Evolutionary conservation across 1,139 yeast species (phyloP).

Genomic region (Candida sp.): DNA sequence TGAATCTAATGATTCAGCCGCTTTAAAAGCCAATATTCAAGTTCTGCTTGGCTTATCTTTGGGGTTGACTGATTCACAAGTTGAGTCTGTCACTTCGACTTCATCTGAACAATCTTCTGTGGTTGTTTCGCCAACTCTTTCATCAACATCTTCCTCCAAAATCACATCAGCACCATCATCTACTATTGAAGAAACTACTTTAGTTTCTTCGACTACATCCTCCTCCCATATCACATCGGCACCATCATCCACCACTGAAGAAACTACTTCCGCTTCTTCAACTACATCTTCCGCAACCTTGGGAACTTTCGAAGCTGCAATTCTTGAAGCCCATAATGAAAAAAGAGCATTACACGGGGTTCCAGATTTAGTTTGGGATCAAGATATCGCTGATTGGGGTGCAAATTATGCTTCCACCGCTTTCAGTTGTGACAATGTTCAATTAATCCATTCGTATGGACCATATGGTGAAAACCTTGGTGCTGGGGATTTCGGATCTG

Average conservation of each 20-base stretch:
- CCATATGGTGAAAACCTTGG: constrained; percentile 89
- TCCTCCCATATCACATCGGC: constrained; percentile 7
- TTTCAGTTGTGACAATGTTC: constrained; percentile 52
- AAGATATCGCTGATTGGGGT: constrained; percentile 44
- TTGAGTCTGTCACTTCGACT: constrained; percentile 8
- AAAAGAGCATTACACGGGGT: constrained; percentile 56
- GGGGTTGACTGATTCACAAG: not conserved
- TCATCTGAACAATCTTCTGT: constrained; percentile 1
- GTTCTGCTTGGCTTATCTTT: not conserved
- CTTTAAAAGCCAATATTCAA: constrained; percentile 1
- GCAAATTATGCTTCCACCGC: constrained; percentile 38
- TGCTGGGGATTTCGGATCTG: constrained; percentile 50
- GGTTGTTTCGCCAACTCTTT: too few species aligned
- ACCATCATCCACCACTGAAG: constrained; percentile 8
- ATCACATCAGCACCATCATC: constrained; percentile 4
- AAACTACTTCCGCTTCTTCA: constrained; percentile 12
- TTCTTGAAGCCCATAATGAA: constrained; percentile 48
- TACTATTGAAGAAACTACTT: constrained; percentile 7
- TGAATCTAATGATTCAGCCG: not conserved
- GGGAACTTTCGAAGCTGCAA: constrained; percentile 18
- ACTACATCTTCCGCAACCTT: constrained; percentile 10
- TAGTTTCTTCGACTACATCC: constrained; percentile 7
- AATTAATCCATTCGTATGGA: constrained; percentile 53
- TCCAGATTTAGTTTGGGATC: constrained; percentile 45
- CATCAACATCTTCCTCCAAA: not conserved